Evolutionary conservation across 2,329 filamentous ascomycete species (phyloP), one percentile per base, ranked within the genome.

Genomic region (Alternaria dauci): DNA sequence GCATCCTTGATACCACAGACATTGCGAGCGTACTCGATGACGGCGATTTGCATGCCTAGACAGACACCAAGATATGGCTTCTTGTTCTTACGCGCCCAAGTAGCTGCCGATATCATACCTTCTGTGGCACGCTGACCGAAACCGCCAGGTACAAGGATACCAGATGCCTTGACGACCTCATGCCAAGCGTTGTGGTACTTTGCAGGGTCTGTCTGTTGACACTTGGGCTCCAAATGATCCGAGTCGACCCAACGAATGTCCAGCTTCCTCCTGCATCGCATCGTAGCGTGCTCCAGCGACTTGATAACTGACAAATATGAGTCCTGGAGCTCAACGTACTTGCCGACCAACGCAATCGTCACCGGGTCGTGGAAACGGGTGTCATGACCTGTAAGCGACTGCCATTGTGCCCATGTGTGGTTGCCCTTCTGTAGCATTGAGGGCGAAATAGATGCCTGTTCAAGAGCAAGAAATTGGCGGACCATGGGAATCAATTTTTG

Each of bases 41-140:
- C 93, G 20, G 94, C 93, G 47, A 97, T 86, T 78, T 98, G 95
- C 89, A 97, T 93, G 58, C 93, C 93, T 23, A 97, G 83, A 76
- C 94, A 97, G 65, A 98, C 91, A 60, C 95, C 95, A 1, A 98
- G 85, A 80, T 91, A 97, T 1, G 93, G 93, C 4, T 87, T 87
- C 63, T 90, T 89, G 71, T 93, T 89, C 67, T 91, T 90, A 57
- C 95, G 89, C 2, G 94, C 94, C 89, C 91, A 97, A 66, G 89
- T 90, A n/a, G 91, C 90, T 3, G 91, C 91, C 56, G 88, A 83
- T 72, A 98, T 90, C 93, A 98, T 98, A 63, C 95, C 95, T 75
- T 94, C 90, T 0, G 88, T 93, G 59, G 93, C 94, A 69, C 95
- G 86, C 38, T 84, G 81, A 48, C 94, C 94, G 70, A 97, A 97